Evolutionary conservation across 495 filamentous ascomycete species (phyloP).

Genomic region (Tuber microsphaerosporum): DNA sequence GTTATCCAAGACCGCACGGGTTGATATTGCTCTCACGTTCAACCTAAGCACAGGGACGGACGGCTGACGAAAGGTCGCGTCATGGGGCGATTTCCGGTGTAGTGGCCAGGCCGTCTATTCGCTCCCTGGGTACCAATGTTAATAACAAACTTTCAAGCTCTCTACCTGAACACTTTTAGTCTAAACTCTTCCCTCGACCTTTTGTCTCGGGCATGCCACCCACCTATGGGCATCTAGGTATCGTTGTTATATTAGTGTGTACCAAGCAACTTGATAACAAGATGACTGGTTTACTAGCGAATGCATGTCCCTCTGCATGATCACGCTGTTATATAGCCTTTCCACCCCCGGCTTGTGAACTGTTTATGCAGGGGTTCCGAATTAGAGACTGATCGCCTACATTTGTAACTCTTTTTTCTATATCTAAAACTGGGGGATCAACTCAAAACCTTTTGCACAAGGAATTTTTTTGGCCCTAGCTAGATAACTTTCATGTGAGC

Average conservation of each 20-base stretch:
- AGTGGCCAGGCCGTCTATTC: background rate
- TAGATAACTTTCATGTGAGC: background rate
- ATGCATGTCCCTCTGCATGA: background rate
- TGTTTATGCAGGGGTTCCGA: background rate
- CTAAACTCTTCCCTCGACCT: background rate
- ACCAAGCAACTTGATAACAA: background rate
- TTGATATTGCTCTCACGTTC: background rate
- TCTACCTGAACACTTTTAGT: background rate
- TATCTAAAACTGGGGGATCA: background rate
- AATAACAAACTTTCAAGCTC: background rate
- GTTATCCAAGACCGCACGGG: background rate
- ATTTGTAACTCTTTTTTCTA: too few species aligned
- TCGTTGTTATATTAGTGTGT: background rate
- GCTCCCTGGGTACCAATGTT: background rate
- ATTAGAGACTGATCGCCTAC: background rate
- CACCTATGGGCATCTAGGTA: background rate
- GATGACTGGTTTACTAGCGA: background rate
- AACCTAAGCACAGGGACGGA: background rate
- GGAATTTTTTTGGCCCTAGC: background rate
- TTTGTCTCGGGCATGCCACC: background rate
- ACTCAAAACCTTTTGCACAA: background rate
- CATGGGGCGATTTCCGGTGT: background rate
- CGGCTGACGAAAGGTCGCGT: background rate
- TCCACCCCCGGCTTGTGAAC: background rate
- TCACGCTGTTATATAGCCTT: background rate